Evolutionary conservation across 495 filamentous ascomycete species (phyloP), one percentile per base, ranked within the genome.

Genomic region (Aspergillus hancockii): DNA sequence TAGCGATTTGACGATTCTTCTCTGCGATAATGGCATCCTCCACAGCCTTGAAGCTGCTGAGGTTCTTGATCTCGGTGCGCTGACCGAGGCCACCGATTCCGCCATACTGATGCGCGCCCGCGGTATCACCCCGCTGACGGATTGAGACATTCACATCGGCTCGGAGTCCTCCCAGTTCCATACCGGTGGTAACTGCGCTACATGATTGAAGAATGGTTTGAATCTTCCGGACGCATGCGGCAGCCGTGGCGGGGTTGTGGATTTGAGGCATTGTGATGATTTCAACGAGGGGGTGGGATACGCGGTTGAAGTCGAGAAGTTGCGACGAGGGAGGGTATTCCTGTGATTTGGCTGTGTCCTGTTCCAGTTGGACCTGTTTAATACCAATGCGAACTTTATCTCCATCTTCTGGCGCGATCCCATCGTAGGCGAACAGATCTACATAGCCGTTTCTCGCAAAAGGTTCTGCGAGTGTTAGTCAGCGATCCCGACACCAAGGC

Each of bases 121-220:
- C 73, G 0, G 67, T 67, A 6, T 67, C 72, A 43, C 75, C 67
- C 9, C 82, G 78, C 58, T 82, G 76, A 18, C 88, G 79, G 1
- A 98, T 86, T 6, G 91, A 96, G 8, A 99, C 93, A 67, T 99
- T 99, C 58, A 99, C 90, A 72, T 99, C 94, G 3, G 91, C 94
- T 25, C 94, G 81, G 54, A 99, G 71, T 6, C 94, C 94, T 23
- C 94, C 94, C 34, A 90, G 72, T 72, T 98, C 93, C 94, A 99
- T 96, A 3, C 94, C 94, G 2, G 86, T 83, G 7, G 89, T 89
- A 55, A 91, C 91, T 1, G 93, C 89, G 75, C 90, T 88, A 8
- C 91, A 89, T 0, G 88, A 77, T 65, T 85, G 85, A n/a, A 99
- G 76, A 31, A 93, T 80, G 4, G 83, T 77, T 76, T 98, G 95